Evolutionary conservation across 140 eudicot species (phyloP).

Genomic region (Anethum foeniculum): DNA sequence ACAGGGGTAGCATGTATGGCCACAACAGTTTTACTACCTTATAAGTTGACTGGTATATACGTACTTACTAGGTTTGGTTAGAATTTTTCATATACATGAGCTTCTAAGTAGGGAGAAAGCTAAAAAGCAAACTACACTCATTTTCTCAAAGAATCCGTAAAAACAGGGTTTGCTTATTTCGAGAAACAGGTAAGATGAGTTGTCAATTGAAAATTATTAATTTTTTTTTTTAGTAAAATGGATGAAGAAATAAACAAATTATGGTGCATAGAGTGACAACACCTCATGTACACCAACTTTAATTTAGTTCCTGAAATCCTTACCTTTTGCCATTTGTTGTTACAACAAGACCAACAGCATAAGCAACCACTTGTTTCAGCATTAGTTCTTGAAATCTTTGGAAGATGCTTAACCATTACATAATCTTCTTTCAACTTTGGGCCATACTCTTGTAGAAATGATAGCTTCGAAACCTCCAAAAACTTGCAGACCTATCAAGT

Average conservation of each 20-base stretch:
- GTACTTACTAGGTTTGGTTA: not conserved
- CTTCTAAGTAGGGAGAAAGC: not conserved
- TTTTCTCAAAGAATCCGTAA: not conserved
- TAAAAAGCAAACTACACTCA: not conserved
- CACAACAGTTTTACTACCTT: not conserved
- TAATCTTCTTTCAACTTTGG: conserved; percentile 96
- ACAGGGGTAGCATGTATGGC: not conserved
- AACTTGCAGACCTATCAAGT: conserved; percentile 79
- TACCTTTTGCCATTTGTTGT: conserved; percentile 81
- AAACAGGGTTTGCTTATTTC: not conserved
- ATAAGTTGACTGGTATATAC: not conserved
- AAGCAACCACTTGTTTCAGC: conserved; percentile 37
- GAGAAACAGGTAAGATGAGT: not conserved
- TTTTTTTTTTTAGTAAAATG: not conserved
- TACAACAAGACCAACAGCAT: conserved; percentile 45
- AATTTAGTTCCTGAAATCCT: not conserved
- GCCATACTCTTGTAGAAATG: conserved; percentile 79
- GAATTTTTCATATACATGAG: not conserved
- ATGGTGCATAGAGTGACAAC: not conserved
- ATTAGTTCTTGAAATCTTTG: conserved; percentile 41
- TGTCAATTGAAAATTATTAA: not conserved
- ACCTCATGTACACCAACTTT: not conserved
- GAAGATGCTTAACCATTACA: conserved; percentile 64
- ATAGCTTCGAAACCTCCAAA: conserved; percentile 94
- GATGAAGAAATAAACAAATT: not conserved